Conservation (phyloP, 2,329 filamentous ascomycete species). For the Thielaviopsis euricoi region DNA sequence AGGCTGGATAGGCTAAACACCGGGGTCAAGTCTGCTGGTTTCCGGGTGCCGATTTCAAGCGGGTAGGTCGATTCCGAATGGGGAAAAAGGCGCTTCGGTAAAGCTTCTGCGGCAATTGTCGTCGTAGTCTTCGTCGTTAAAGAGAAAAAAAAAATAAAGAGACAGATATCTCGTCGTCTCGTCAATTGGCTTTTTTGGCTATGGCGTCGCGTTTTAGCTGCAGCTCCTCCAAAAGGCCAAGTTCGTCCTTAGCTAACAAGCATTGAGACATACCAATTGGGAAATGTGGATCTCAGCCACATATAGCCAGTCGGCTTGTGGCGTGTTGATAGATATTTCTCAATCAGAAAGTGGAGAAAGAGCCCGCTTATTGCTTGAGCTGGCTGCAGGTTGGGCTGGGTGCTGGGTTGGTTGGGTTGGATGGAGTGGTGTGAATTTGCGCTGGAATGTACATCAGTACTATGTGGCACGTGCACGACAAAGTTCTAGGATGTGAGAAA, state of each 20-base stretch:
- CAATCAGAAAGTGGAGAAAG: neutral
- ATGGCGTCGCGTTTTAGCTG: neutral
- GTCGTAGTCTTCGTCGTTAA: neutral
- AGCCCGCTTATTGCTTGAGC: neutral
- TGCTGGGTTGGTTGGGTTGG: too few relatives aligned
- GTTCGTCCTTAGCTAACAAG: constrained; percentile 5
- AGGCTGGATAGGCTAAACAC: neutral
- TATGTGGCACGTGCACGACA: neutral
- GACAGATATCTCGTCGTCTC: neutral
- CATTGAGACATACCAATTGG: neutral
- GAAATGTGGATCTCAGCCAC: neutral
- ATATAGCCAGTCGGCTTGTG: neutral
- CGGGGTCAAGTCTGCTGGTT: neutral
- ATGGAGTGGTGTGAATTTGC: neutral
- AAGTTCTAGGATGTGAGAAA: neutral
- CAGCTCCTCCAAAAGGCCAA: constrained; percentile 8
- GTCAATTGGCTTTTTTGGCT: neutral
- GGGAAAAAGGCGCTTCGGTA: neutral
- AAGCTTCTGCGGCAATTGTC: neutral
- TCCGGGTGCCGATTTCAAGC: neutral
- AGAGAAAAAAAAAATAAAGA: neutral
- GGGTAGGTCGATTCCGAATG: neutral
- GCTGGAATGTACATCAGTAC: neutral
- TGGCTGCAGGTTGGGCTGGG: neutral
- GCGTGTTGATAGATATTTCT: too few relatives aligned